Percentiles rank a stretch among this genome's conserved stretches.
These are phyloP conservation scores for Gracilariopsis chorda DNA, from an alignment of 23 red algal genomes.

Conservation along the genomic window DNA sequence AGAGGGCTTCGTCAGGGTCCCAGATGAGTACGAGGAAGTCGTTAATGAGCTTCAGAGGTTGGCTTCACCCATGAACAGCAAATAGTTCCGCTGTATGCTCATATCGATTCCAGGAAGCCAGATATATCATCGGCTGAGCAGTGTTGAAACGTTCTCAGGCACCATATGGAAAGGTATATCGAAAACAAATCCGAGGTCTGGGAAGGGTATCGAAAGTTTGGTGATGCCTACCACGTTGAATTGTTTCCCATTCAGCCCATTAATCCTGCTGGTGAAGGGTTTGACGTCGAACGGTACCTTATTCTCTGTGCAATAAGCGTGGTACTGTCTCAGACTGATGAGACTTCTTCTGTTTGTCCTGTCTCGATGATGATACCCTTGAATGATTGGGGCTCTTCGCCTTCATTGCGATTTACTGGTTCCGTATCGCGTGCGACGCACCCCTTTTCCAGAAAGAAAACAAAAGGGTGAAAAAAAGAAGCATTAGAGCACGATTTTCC, in stretches of 20 bases:
- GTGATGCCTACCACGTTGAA: background rate
- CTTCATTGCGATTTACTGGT: no score
- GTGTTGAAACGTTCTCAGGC: background rate
- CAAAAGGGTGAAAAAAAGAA: no score
- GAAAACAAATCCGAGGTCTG: conserved; percentile 7
- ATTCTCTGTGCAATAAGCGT: background rate
- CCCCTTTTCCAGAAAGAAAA: no score
- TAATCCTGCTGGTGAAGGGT: background rate
- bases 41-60: conserved; percentile 8
- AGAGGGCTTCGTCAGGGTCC: background rate
- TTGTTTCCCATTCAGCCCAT: background rate
- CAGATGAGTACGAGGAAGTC: conserved; percentile 22
- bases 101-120: conserved; percentile 28
- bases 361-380: background rate
- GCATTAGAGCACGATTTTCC: no score
- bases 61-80: background rate
- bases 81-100: background rate
- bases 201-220: conserved; percentile 25
- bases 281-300: background rate
- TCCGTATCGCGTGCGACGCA: no score
- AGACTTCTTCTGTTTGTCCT: background rate
- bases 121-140: background rate
- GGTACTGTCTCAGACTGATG: background rate
- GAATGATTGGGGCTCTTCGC: no score
- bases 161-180: conserved; percentile 18